Conservation (phyloP, 192 early-diverging fungal species). For the Kappamyces sp. region DNA sequence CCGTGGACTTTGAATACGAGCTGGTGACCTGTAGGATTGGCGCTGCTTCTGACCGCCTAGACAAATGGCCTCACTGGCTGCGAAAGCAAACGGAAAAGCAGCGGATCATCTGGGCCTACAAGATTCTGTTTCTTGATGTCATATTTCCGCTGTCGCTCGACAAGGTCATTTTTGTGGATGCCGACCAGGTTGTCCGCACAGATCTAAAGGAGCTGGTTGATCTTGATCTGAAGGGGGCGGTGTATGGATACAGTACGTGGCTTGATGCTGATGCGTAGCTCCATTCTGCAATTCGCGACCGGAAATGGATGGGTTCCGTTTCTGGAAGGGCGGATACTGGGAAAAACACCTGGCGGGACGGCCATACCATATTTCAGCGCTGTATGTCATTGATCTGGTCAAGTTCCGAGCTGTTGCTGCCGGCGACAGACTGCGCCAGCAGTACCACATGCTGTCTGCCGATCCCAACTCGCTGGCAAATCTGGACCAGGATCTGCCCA, state of each 20-base stretch:
- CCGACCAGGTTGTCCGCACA: conserved; percentile 96
- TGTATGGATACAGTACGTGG: conserved; percentile 73
- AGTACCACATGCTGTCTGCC: conserved; percentile 85
- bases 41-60: conserved; percentile 15
- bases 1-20: conserved; percentile 88
- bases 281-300: conserved; percentile 89
- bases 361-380: conserved; percentile 91
- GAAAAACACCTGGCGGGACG: conserved; percentile 73
- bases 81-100: conserved; percentile 89
- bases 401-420: conserved; percentile 89
- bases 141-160: conserved; percentile 89
- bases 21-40: conserved; percentile 71
- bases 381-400: conserved; percentile 93
- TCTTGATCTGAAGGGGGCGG: conserved; percentile 88
- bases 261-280: conserved; percentile 12
- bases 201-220: conserved; percentile 90
- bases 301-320: conserved; percentile 95
- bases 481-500: conserved; percentile 96
- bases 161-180: conserved; percentile 97
- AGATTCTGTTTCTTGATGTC: conserved; percentile 97
- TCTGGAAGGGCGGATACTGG: conserved; percentile 99
- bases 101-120: conserved; percentile 98
- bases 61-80: conserved; percentile 98
- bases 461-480: conserved; percentile 90
- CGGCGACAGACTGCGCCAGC: conserved; percentile 84